A percentile compares a stretch with the other conserved stretches of the same genome.
phyloP scores from a whole-genome alignment of 2,329 filamentous ascomycete genomes.

The Botrytis hyacinthi region DNA sequence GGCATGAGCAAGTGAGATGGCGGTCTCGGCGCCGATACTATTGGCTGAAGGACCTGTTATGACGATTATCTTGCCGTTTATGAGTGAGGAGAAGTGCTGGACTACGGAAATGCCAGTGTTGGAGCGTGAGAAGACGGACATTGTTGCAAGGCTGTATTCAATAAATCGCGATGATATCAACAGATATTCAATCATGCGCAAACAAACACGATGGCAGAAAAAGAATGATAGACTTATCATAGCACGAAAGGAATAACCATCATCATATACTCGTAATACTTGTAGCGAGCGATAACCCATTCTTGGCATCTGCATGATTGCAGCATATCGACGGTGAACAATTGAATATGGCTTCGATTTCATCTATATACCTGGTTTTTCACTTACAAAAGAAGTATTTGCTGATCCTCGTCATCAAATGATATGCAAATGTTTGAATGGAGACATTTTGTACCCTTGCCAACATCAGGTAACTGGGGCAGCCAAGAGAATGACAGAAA shows the following conservation, averaged over 20 bases:
- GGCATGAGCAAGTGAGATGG: constrained; percentile 31
- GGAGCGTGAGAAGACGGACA: background rate
- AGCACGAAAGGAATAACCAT: background rate
- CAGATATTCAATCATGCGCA: background rate
- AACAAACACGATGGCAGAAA: background rate
- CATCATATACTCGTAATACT: background rate
- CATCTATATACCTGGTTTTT: background rate
- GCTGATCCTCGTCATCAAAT: background rate
- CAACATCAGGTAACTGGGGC: background rate
- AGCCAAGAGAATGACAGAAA: background rate
- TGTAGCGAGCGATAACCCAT: background rate
- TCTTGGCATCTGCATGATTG: constrained; percentile 13
- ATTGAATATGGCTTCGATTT: background rate
- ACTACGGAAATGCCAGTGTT: background rate
- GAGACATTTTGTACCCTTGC: background rate
- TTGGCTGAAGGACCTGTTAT: constrained; percentile 28
- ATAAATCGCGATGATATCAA: background rate
- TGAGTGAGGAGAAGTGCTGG: constrained; percentile 5
- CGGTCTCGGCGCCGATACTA: constrained; percentile 27
- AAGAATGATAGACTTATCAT: background rate
- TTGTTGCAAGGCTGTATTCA: background rate
- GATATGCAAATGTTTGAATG: background rate
- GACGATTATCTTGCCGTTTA: constrained; percentile 14
- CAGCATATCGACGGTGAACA: background rate
- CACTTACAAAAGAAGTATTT: background rate